Percentiles rank a stretch among this genome's conserved stretches.
Evolutionary conservation across 768 basidiomycete species (phyloP).

Genomic region (Rhodotorula sphaerocarpa): DNA sequence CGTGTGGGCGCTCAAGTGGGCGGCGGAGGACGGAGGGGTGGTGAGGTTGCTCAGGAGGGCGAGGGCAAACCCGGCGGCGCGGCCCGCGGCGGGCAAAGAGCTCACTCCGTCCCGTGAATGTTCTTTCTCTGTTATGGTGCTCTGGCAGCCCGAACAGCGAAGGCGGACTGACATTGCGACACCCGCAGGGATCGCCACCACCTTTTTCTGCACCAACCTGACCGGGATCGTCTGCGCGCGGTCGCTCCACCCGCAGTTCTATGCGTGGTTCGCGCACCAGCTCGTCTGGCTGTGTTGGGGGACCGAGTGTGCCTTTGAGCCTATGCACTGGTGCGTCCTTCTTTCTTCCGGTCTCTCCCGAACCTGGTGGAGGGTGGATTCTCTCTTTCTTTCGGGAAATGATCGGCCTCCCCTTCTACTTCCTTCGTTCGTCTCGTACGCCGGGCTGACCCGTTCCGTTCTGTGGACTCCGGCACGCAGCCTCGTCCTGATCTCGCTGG

Average conservation of each 20-base stretch:
- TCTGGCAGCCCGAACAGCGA: too few relatives aligned
- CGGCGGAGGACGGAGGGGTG: constrained; percentile 61
- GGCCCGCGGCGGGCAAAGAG: constrained; percentile 33
- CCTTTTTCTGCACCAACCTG: constrained; percentile 82
- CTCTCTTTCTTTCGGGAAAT: too few relatives aligned
- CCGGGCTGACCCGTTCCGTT: too few relatives aligned
- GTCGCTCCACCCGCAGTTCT: constrained; percentile 96
- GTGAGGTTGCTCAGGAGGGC: constrained; percentile 53
- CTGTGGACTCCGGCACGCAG: too few relatives aligned
- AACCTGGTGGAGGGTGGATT: too few relatives aligned
- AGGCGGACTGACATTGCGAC: too few relatives aligned
- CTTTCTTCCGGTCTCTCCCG: not conserved
- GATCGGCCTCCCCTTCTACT: too few relatives aligned
- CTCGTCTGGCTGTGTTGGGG: constrained; percentile 59
- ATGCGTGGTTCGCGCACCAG: constrained; percentile 89
- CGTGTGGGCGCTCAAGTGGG: constrained; percentile 72
- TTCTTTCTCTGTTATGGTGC: too few relatives aligned
- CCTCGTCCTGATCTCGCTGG: constrained; percentile 10
- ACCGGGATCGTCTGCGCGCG: constrained; percentile 86
- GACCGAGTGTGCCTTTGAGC: constrained; percentile 22
- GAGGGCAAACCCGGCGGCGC: constrained; percentile 48
- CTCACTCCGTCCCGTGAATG: constrained; percentile 61
- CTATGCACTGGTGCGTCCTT: constrained; percentile 18
- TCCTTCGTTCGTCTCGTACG: too few relatives aligned
- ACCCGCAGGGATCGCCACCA: constrained; percentile 65